Conservation (phyloP, 2,329 filamentous ascomycete species). For the Fusarium annulatum region DNA sequence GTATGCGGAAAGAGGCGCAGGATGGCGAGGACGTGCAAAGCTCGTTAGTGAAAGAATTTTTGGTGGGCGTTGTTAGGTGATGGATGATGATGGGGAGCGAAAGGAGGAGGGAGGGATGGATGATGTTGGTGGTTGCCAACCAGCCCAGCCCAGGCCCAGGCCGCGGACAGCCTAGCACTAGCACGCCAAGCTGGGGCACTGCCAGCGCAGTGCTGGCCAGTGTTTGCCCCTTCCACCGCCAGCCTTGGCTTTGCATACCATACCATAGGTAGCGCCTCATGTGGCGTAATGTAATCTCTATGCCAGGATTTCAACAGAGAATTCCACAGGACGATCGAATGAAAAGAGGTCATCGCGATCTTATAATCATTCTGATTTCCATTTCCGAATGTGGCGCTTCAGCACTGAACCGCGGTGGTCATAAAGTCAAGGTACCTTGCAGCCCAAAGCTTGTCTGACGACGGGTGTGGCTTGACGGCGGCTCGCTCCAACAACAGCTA, state of each 20-base stretch:
- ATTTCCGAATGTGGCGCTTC: neutral
- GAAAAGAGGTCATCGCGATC: neutral
- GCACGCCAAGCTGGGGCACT: neutral
- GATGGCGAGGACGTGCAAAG: conserved; percentile 9
- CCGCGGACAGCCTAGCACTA: conserved; percentile 1
- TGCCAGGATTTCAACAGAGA: neutral
- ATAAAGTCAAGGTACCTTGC: conserved; percentile 3
- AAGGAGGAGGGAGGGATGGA: conserved; percentile 33
- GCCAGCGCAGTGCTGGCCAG: conserved; percentile 14
- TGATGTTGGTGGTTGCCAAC: conserved; percentile 35
- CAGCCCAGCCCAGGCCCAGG: conserved; percentile 1
- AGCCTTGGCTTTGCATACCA: conserved; percentile 29
- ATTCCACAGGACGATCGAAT: neutral
- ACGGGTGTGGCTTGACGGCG: conserved; percentile 20
- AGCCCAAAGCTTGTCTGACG: conserved; percentile 14
- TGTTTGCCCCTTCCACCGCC: conserved; percentile 17
- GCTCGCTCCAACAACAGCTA: neutral
- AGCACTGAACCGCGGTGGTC: conserved; percentile 5
- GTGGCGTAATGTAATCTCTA: conserved; percentile 28
- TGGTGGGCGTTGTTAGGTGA: conserved; percentile 38
- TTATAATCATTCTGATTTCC: neutral
- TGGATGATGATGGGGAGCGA: conserved; percentile 39
- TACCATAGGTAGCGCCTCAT: conserved; percentile 23
- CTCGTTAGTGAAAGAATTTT: conserved; percentile 35
- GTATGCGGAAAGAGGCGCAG: conserved; percentile 1